Evolutionary conservation across 768 basidiomycete genomes (phyloP).

Genomic region (Russula griseocarnosa): DNA sequence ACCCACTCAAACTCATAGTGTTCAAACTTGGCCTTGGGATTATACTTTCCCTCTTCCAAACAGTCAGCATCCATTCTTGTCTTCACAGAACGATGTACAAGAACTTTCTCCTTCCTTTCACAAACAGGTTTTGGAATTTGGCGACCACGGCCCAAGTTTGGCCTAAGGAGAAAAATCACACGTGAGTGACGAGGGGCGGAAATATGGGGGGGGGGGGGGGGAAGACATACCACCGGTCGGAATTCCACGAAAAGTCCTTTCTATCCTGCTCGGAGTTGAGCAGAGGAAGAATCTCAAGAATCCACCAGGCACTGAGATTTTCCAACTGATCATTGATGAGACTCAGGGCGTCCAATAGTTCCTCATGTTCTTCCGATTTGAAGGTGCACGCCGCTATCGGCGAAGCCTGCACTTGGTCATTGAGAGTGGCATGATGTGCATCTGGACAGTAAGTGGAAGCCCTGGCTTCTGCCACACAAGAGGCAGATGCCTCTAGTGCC

Average conservation of each 20-base stretch:
- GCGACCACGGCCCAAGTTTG: conserved; percentile 9
- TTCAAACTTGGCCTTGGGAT: conserved; percentile 32
- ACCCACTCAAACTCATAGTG: conserved; percentile 28
- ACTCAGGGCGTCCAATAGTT: conserved; percentile 53
- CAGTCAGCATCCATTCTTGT: conserved; percentile 18
- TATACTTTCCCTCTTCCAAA: conserved; percentile 33
- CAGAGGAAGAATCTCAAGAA: conserved; percentile 48
- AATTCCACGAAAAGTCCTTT: neutral
- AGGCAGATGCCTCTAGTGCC: neutral
- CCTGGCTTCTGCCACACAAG: neutral
- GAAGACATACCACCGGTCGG: neutral
- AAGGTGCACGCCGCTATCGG: conserved; percentile 29
- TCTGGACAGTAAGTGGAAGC: neutral
- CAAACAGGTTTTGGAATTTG: conserved; percentile 1
- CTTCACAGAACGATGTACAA: conserved; percentile 13
- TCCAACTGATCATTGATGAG: conserved; percentile 55
- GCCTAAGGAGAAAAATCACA: neutral
- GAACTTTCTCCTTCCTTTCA: conserved; percentile 5
- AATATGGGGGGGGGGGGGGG: no score
- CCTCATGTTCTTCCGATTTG: conserved; percentile 57
- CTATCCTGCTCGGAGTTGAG: neutral
- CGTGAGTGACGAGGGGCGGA: neutral
- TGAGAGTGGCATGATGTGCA: conserved; percentile 25
- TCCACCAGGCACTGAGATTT: conserved; percentile 50
- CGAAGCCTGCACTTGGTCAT: conserved; percentile 12